A percentile compares a stretch with the other conserved stretches of the same genome.
Evolutionary conservation across 169 alveolate species (phyloP).

Genomic region (Babesia ovata): DNA sequence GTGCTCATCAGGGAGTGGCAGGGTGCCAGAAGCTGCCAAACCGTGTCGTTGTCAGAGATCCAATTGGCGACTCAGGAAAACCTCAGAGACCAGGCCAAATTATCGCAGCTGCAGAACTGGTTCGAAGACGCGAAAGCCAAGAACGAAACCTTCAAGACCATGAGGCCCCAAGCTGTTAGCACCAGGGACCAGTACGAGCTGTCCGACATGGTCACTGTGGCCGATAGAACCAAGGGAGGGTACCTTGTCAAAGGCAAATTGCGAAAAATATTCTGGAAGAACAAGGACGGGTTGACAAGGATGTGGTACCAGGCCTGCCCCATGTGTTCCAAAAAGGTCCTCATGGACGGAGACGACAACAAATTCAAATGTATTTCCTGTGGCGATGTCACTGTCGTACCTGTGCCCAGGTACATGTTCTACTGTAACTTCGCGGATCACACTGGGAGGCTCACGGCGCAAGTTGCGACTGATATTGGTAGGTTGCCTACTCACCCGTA

Average conservation of each 20-base stretch:
- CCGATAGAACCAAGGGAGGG: constrained; percentile 68
- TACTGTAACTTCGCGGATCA: constrained; percentile 60
- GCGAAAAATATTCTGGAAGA: constrained; percentile 74
- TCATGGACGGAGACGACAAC: constrained; percentile 64
- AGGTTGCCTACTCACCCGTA: constrained; percentile 1
- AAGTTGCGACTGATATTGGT: constrained; percentile 48
- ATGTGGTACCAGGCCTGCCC: constrained; percentile 77
- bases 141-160: constrained; percentile 68
- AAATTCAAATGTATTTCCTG: constrained; percentile 71
- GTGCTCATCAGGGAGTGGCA: constrained; percentile 76
- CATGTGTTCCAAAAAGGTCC: constrained; percentile 72
- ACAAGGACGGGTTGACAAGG: constrained; percentile 69
- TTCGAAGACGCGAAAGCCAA: constrained; percentile 50
- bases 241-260: constrained; percentile 66
- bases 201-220: constrained; percentile 38
- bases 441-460: constrained; percentile 60
- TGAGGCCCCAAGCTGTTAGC: constrained; percentile 62
- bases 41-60: constrained; percentile 59
- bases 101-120: constrained; percentile 68
- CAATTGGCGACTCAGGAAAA: constrained; percentile 61
- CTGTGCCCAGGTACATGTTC: constrained; percentile 66
- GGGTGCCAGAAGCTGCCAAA: constrained; percentile 71
- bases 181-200: constrained; percentile 67
- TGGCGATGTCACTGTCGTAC: constrained; percentile 70
- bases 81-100: constrained; percentile 62